phyloP scores from a whole-genome alignment of 106 monocot genomes.

The Iris macrosiphon region DNA sequence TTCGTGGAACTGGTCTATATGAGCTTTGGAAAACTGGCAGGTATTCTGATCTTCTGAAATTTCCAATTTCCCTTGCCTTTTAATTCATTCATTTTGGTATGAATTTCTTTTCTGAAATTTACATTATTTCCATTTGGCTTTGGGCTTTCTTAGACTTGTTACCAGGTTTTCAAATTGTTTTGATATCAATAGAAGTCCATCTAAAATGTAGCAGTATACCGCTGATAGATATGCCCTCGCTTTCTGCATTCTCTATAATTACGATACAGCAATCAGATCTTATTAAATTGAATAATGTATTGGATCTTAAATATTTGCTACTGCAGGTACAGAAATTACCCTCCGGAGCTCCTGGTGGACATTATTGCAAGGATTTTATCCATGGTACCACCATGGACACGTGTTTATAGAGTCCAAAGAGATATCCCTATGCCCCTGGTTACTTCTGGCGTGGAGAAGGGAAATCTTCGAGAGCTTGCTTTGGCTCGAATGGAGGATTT shows the following conservation, averaged over 20 bases:
- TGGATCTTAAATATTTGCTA: not conserved
- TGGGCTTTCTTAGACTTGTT: too few relatives aligned
- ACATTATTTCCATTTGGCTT: not conserved
- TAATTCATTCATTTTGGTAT: not conserved
- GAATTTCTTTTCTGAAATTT: too few relatives aligned
- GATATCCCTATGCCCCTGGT: constrained; percentile 99
- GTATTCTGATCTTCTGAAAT: constrained; percentile 16
- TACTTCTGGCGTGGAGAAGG: constrained; percentile 97
- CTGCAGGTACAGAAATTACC: constrained; percentile 89
- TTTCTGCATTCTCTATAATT: not conserved
- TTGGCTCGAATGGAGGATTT: constrained; percentile 98
- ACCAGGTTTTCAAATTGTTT: too few relatives aligned
- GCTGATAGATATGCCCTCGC: not conserved
- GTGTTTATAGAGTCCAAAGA: constrained; percentile 96
- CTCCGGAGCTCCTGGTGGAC: constrained; percentile 96
- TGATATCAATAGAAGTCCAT: not conserved
- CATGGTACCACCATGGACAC: constrained; percentile 98
- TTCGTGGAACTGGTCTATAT: constrained; percentile 98
- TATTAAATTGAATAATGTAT: not conserved
- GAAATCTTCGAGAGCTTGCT: constrained; percentile 97
- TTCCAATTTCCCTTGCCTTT: not conserved
- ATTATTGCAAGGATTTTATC: constrained; percentile 93
- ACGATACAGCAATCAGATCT: not conserved
- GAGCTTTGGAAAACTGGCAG: constrained; percentile 99
- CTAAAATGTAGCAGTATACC: not conserved